Percentiles rank a stretch among this genome's conserved stretches.
Conservation (phyloP, 495 filamentous ascomycete species). For the Tuber microsphaerosporum region DNA sequence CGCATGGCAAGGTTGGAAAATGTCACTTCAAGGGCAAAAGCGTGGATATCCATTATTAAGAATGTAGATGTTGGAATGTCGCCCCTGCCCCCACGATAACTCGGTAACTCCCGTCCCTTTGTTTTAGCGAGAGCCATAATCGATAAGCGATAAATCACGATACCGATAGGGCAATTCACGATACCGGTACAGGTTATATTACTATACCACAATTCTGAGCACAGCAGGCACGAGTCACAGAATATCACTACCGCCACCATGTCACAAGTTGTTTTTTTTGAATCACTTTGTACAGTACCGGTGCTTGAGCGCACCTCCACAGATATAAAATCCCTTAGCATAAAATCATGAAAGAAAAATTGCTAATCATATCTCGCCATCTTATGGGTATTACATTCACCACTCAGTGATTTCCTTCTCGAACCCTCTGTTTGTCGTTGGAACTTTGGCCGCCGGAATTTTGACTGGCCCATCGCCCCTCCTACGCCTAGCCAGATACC, state of each 20-base stretch:
- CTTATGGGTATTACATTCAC: slow-evolving; percentile 47
- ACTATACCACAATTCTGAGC: too few relatives aligned
- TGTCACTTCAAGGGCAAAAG: not conserved
- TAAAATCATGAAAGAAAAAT: not conserved
- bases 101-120: not conserved
- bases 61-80: not conserved
- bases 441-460: slow-evolving; percentile 71
- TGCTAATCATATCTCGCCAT: not conserved
- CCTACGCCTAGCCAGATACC: slow-evolving; percentile 61
- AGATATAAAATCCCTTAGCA: not conserved
- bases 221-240: not conserved
- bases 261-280: not conserved
- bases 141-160: not conserved
- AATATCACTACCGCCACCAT: not conserved
- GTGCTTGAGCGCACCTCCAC: too few relatives aligned
- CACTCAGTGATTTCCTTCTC: slow-evolving; percentile 85
- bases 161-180: not conserved
- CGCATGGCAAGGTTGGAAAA: not conserved
- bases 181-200: not conserved
- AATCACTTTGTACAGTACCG: not conserved
- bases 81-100: not conserved
- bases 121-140: not conserved
- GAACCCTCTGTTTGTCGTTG: slow-evolving; percentile 84
- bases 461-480: slow-evolving; percentile 56
- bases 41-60: not conserved